Evolutionary conservation across 1,139 yeast species (phyloP), one percentile per base, ranked within the genome.

Genomic region (Geotrichum phurueaensis): DNA sequence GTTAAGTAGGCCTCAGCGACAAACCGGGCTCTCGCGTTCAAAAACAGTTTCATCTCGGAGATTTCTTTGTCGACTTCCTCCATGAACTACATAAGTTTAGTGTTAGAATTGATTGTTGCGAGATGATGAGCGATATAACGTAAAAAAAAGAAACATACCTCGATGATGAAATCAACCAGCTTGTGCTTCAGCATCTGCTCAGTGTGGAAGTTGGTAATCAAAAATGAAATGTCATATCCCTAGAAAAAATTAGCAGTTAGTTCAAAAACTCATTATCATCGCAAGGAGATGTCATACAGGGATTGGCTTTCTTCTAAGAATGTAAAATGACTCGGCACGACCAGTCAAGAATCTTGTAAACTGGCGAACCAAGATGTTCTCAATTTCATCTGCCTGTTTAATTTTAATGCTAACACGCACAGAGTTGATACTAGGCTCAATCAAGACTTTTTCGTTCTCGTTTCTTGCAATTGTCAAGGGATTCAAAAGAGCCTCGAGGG

Each of bases 21-120:
- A 64, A 90, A 95, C 79, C 99, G 87, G 22, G 99, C 99, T 71
- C 99, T 84, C 31, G 99, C 97, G 73, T 94, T 94, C 74, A 95
- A 83, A 74, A 94, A 95, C 73, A 94, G 81, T 76, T 95, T 95
- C 96, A 94, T 95, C 74, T 94, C 99, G 75, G 97, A 89, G 71
- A 94, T 95, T 75, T 94, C 99, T 78, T 92, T 94, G 75, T 94
- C 99, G 29, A 94, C 99, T 70, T 92, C 99, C 75, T 94, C 99
- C 99, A 94, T 92, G 74, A 95, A 94, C 77, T 58, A 27, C 18
- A 52, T 1, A 43, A 13, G 23, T 12, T 3, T 10, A 48, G 31
- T 68, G 47, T 39, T 39, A 39, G 39, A 18, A 20, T 2, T 12
- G 9, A 22, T 39, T 39, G 47, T n/a, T 39, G 47, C 47, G 47